A percentile compares a stretch with the other conserved stretches of the same genome.
These are phyloP conservation scores for Triticum timopheevii DNA, from an alignment of 176 grass and related monocot species.

Conservation along the genomic window DNA sequence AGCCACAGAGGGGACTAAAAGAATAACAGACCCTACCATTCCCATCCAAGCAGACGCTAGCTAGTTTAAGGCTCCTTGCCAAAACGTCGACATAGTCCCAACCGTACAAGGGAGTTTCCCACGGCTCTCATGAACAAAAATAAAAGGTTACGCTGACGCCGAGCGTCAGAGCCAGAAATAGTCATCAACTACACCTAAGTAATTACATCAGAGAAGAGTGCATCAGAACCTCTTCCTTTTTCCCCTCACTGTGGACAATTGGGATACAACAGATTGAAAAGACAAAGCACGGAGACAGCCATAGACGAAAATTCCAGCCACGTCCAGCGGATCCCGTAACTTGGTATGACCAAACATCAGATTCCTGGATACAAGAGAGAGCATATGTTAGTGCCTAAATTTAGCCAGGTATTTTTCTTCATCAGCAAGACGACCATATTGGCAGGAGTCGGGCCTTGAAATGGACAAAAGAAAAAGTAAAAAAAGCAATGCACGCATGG, in stretches of 20 bases:
- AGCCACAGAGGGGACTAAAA: no score
- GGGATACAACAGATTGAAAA: conserved; percentile 6
- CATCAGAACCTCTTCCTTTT: background rate
- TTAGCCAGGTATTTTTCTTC: background rate
- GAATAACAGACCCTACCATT: background rate
- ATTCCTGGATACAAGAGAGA: background rate
- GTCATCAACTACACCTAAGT: conserved; percentile 19
- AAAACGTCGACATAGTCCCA: conserved; percentile 3
- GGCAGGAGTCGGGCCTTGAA: background rate
- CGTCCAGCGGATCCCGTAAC: conserved; percentile 18
- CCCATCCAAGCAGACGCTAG: background rate
- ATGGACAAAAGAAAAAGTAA: background rate
- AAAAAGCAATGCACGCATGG: background rate
- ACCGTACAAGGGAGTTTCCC: conserved; percentile 9
- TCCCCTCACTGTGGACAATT: background rate
- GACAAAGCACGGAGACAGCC: background rate
- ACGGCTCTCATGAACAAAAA: background rate
- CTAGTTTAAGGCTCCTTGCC: background rate
- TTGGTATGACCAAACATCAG: background rate
- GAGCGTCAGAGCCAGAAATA: background rate
- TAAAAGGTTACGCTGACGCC: background rate
- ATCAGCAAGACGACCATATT: background rate
- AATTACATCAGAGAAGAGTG: conserved; percentile 30
- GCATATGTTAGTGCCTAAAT: conserved; percentile 2
- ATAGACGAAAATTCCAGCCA: conserved; percentile 13